Conservation (phyloP, 1,139 yeast genomes). For the Yamadazyma kanchanaburiensis region DNA sequence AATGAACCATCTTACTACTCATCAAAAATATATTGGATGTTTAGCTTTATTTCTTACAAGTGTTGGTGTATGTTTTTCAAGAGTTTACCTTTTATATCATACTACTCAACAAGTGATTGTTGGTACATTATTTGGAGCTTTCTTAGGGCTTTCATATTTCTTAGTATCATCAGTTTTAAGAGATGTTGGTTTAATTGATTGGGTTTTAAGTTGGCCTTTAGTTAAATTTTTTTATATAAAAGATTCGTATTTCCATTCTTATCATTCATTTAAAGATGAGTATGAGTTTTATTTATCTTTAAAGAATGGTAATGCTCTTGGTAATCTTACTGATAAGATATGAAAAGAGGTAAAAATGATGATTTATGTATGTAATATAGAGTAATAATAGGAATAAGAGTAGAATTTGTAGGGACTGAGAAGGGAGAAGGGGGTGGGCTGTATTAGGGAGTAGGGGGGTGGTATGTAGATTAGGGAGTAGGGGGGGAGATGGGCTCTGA, state of each 20-base stretch:
- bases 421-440: too few relatives aligned
- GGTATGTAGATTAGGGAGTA: too few relatives aligned
- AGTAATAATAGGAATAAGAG: too few relatives aligned
- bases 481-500: too few relatives aligned
- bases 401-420: too few relatives aligned
- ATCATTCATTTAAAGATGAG: constrained; percentile 39
- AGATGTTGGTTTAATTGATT: constrained; percentile 58
- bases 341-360: too few relatives aligned
- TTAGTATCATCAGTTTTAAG: constrained; percentile 48
- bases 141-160: constrained; percentile 60
- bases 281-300: constrained; percentile 17
- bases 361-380: too few relatives aligned
- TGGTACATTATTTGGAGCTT: constrained; percentile 64
- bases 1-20: constrained; percentile 18
- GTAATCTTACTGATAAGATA: constrained; percentile 6
- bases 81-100: constrained; percentile 81
- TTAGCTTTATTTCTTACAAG: constrained; percentile 26
- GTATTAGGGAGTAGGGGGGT: too few relatives aligned
- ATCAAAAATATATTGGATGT: constrained; percentile 22
- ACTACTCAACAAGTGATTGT: constrained; percentile 67
- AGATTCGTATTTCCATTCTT: constrained; percentile 51
- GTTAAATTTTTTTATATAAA: constrained; percentile 48
- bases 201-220: constrained; percentile 51
- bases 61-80: constrained; percentile 60
- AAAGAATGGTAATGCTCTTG: constrained; percentile 7